phyloP scores from a whole-genome alignment of 192 early-diverging fungal genomes.

The Podila clonocystis region DNA sequence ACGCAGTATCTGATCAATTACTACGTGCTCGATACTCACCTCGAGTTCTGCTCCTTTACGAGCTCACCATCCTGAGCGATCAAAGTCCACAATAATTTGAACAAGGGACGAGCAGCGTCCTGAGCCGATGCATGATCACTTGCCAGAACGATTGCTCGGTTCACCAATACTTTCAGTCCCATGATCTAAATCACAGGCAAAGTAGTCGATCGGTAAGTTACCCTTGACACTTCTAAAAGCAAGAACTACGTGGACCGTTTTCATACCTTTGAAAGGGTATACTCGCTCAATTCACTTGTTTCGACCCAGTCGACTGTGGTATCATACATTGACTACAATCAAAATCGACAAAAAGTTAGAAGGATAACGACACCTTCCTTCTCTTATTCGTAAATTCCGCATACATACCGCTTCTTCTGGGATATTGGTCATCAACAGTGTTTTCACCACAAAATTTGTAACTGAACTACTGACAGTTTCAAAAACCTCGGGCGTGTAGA shows the following conservation, averaged over 20 bases:
- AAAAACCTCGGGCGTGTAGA: constrained; percentile 65
- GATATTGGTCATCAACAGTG: constrained; percentile 59
- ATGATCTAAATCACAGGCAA: constrained; percentile 58
- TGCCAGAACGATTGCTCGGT: constrained; percentile 63
- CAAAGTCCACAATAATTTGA: constrained; percentile 70
- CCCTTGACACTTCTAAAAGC: background rate
- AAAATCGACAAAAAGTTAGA: background rate
- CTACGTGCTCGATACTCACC: constrained; percentile 14
- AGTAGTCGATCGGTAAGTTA: constrained; percentile 1
- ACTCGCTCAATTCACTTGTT: constrained; percentile 63
- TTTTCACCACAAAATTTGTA: constrained; percentile 69
- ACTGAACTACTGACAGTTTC: constrained; percentile 60
- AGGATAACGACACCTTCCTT: background rate
- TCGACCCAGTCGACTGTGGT: constrained; percentile 72
- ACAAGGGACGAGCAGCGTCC: constrained; percentile 58
- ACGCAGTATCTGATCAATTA: background rate
- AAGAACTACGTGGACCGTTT: too few species aligned
- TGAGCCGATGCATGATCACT: constrained; percentile 42
- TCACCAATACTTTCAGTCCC: constrained; percentile 72
- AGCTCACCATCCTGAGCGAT: constrained; percentile 76
- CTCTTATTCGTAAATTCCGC: background rate
- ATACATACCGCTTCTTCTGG: constrained; percentile 32
- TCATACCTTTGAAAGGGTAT: constrained; percentile 66
- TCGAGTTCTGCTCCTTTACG: constrained; percentile 56
- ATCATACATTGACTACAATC: constrained; percentile 22